Conservation (phyloP, 306 rosid species). For the Dalbergia cochinchinensis region DNA sequence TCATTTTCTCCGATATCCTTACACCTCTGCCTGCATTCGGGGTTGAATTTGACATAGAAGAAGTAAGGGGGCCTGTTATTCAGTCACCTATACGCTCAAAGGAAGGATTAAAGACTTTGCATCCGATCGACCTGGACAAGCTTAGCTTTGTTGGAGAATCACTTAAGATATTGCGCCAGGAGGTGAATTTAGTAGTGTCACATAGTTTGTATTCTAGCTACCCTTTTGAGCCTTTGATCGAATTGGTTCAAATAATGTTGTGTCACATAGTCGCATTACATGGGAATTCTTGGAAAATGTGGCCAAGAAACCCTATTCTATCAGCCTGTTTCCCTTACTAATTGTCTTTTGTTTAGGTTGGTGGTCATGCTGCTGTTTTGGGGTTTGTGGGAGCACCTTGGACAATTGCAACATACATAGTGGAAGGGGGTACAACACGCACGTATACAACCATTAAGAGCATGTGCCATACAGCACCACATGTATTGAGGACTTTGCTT, state of each 20-base stretch:
- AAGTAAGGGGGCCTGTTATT: conserved; percentile 90
- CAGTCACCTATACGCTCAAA: conserved; percentile 83
- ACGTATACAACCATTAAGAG: conserved; percentile 88
- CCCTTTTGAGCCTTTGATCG: neutral
- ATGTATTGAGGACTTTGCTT: conserved; percentile 83
- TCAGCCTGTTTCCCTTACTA: conserved; percentile 10
- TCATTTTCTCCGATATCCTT: conserved; percentile 94
- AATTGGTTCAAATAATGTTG: no score
- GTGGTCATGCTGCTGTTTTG: conserved; percentile 83
- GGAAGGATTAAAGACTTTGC: conserved; percentile 81
- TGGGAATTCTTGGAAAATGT: no score
- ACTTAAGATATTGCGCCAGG: conserved; percentile 71
- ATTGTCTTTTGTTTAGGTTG: conserved; percentile 67
- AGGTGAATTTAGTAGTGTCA: conserved; percentile 58
- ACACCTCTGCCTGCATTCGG: conserved; percentile 98
- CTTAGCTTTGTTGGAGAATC: conserved; percentile 91
- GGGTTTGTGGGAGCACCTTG: conserved; percentile 99
- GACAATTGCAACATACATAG: conserved; percentile 96
- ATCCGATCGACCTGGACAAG: conserved; percentile 83
- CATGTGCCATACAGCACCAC: conserved; percentile 96
- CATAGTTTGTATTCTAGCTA: conserved; percentile 32
- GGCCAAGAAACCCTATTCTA: no score
- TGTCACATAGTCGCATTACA: no score
- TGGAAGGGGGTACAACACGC: conserved; percentile 96
- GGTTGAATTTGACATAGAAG: conserved; percentile 92